Conservation (phyloP, 2,329 filamentous ascomycete species). For the Venturia effusa region DNA sequence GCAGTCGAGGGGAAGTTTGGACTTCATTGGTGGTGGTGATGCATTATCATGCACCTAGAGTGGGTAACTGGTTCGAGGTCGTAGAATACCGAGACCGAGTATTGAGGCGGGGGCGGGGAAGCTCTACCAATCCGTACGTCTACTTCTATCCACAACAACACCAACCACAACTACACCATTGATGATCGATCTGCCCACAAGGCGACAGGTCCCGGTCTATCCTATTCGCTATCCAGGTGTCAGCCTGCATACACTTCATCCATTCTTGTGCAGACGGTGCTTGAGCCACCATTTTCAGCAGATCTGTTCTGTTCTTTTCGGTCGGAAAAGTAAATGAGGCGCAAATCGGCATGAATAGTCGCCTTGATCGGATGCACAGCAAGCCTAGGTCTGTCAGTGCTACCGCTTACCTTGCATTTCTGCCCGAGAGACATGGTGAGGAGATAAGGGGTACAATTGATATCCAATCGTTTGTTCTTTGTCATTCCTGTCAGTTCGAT, state of each 20-base stretch:
- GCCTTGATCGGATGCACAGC: neutral
- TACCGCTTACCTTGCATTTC: neutral
- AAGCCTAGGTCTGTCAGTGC: neutral
- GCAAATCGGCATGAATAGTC: no score
- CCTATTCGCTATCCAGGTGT: neutral
- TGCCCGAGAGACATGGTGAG: neutral
- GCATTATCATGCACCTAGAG: neutral
- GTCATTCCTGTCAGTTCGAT: no score
- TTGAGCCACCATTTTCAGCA: no score
- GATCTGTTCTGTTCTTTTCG: no score
- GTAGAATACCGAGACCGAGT: no score
- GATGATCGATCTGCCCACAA: neutral
- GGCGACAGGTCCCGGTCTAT: neutral
- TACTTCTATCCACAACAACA: no score
- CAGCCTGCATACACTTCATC: no score
- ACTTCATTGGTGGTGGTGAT: neutral
- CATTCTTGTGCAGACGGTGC: no score
- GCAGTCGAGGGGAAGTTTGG: neutral
- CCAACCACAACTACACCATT: neutral
- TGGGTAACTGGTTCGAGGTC: no score
- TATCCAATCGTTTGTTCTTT: neutral
- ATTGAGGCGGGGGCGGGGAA: neutral
- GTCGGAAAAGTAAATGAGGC: neutral
- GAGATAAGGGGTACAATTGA: neutral
- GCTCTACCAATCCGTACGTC: no score